Conservation (phyloP, 2,329 filamentous ascomycete genomes). For the Neobulgaria alba region DNA sequence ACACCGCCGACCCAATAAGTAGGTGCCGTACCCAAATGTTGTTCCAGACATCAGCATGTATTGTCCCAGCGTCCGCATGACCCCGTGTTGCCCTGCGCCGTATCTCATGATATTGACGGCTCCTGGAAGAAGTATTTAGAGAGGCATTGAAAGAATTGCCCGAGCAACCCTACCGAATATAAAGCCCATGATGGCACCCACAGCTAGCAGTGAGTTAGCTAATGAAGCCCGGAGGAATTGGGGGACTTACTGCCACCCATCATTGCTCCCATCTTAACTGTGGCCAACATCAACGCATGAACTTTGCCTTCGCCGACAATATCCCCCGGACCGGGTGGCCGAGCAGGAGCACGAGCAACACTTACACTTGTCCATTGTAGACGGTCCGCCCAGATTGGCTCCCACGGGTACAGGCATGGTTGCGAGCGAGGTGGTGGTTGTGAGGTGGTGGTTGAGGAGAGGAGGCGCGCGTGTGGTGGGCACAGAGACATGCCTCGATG, state of each 20-base stretch:
- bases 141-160: not conserved
- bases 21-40: slow-evolving; percentile 72
- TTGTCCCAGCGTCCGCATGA: slow-evolving; percentile 89
- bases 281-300: slow-evolving; percentile 28
- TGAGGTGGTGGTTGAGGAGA: too few relatives aligned
- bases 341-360: slow-evolving; percentile 5
- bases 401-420: slow-evolving; percentile 40
- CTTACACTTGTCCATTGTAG: slow-evolving; percentile 64
- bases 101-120: slow-evolving; percentile 93
- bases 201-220: slow-evolving; percentile 47
- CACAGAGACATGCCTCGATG: too few relatives aligned
- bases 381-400: slow-evolving; percentile 46
- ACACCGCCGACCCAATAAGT: not conserved
- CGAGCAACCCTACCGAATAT: slow-evolving; percentile 65
- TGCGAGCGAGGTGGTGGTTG: not conserved
- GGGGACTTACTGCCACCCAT: slow-evolving; percentile 86
- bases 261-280: slow-evolving; percentile 97
- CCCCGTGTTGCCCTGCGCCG: slow-evolving; percentile 84
- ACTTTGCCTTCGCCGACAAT: slow-evolving; percentile 20
- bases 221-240: not conserved
- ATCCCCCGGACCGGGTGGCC: too few relatives aligned
- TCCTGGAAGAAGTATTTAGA: slow-evolving; percentile 42
- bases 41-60: slow-evolving; percentile 94
- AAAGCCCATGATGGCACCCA: slow-evolving; percentile 94
- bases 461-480: too few relatives aligned